Evolutionary conservation across 257 asterid genomes (phyloP).

Genomic region (Capsicum rhomboideum): DNA sequence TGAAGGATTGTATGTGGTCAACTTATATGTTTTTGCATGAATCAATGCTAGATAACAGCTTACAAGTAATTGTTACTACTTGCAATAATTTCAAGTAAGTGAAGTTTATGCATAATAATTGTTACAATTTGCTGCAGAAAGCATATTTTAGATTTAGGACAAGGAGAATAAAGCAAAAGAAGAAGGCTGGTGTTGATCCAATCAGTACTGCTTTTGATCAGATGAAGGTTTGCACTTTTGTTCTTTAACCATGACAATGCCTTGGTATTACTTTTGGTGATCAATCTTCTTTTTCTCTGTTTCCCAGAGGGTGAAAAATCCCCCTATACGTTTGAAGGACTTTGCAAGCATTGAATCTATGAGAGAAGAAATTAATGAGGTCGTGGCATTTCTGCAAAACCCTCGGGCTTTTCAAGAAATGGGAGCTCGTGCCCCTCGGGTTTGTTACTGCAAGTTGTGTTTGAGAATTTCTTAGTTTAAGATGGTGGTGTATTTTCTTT

Average conservation of each 20-base stretch:
- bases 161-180: conserved; percentile 41
- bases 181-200: conserved; percentile 76
- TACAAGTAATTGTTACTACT: background rate
- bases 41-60: background rate
- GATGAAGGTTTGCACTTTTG: conserved; percentile 67
- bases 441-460: conserved; percentile 23
- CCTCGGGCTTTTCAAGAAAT: conserved; percentile 90
- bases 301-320: conserved; percentile 82
- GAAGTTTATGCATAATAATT: background rate
- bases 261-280: background rate
- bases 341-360: conserved; percentile 93
- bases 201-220: conserved; percentile 94
- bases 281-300: conserved; percentile 16
- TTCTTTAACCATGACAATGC: background rate
- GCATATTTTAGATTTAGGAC: conserved; percentile 37
- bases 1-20: background rate
- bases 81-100: background rate
- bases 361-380: conserved; percentile 94
- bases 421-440: conserved; percentile 99
- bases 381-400: conserved; percentile 88
- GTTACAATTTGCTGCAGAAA: conserved; percentile 49
- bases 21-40: background rate
- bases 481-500: background rate
- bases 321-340: conserved; percentile 84
- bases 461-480: conserved; percentile 2